Percentiles rank a stretch among this genome's conserved stretches.
Evolutionary conservation across 192 early-diverging fungal genomes (phyloP).

Genomic region (Mortierella hygrophila): DNA sequence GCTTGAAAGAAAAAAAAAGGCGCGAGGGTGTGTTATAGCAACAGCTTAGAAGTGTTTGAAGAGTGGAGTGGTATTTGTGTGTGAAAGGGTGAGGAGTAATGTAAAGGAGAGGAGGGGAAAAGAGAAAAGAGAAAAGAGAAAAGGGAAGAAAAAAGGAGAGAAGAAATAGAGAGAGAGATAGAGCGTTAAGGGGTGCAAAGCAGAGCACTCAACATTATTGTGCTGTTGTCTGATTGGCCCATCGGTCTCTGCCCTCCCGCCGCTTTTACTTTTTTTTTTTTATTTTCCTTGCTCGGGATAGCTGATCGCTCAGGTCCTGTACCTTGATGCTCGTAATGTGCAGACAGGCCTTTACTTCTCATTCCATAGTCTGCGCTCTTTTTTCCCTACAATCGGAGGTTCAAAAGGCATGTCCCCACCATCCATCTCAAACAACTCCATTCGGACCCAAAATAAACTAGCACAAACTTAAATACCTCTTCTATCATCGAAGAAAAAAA

Average conservation of each 20-base stretch:
- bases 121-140: neutral
- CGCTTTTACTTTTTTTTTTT: slow-evolving; percentile 36
- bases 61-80: neutral
- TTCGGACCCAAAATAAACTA: neutral
- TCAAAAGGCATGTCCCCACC: slow-evolving; percentile 6
- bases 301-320: neutral
- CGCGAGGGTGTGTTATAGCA: neutral
- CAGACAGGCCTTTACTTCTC: neutral
- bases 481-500: neutral
- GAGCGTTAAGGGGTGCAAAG: neutral
- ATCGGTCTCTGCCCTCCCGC: neutral
- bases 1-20: slow-evolving; percentile 5
- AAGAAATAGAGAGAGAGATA: neutral
- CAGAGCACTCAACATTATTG: neutral
- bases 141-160: neutral
- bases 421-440: neutral
- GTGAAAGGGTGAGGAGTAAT: slow-evolving; percentile 7
- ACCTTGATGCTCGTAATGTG: neutral
- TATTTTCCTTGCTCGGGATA: slow-evolving; percentile 35
- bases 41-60: neutral
- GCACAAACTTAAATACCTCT: neutral
- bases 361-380: neutral
- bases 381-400: neutral
- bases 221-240: slow-evolving; percentile 1
- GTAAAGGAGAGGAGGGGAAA: neutral